phyloP scores from a whole-genome alignment of 2,329 filamentous ascomycete species.

The Coniochaeta ligniaria region DNA sequence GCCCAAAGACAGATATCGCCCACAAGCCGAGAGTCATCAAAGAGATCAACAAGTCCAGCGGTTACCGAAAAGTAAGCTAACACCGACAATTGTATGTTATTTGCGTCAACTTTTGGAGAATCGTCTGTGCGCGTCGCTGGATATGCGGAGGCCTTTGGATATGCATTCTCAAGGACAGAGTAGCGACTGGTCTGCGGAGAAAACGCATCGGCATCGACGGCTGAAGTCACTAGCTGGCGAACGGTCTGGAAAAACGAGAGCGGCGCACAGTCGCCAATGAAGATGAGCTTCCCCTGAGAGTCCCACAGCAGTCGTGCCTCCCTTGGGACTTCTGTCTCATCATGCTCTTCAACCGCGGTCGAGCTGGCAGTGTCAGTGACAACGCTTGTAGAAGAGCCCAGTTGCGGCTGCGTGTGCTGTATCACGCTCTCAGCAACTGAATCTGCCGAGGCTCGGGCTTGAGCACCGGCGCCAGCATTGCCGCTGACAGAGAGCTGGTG shows the following conservation, averaged over 20 bases:
- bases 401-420: slow-evolving; percentile 10
- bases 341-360: slow-evolving; percentile 18
- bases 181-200: slow-evolving; percentile 42
- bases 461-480: background rate
- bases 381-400: slow-evolving; percentile 21
- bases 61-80: slow-evolving; percentile 31
- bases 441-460: background rate
- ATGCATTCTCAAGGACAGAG: slow-evolving; percentile 40
- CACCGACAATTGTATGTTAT: slow-evolving; percentile 21
- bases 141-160: slow-evolving; percentile 6
- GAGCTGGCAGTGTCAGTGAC: background rate
- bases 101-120: slow-evolving; percentile 19
- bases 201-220: slow-evolving; percentile 42
- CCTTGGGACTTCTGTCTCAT: slow-evolving; percentile 46
- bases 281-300: slow-evolving; percentile 45
- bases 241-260: slow-evolving; percentile 50
- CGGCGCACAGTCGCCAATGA: slow-evolving; percentile 49
- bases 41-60: slow-evolving; percentile 40
- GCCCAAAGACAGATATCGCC: slow-evolving; percentile 36
- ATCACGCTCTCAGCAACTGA: background rate
- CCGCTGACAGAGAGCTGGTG: background rate
- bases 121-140: background rate
- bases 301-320: slow-evolving; percentile 45
- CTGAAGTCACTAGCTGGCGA: slow-evolving; percentile 40
- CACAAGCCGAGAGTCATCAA: slow-evolving; percentile 30